Base-by-base conservation (phyloP, 2,329 filamentous ascomycete genomes). In the Leptoxyphium fumago region DNA sequence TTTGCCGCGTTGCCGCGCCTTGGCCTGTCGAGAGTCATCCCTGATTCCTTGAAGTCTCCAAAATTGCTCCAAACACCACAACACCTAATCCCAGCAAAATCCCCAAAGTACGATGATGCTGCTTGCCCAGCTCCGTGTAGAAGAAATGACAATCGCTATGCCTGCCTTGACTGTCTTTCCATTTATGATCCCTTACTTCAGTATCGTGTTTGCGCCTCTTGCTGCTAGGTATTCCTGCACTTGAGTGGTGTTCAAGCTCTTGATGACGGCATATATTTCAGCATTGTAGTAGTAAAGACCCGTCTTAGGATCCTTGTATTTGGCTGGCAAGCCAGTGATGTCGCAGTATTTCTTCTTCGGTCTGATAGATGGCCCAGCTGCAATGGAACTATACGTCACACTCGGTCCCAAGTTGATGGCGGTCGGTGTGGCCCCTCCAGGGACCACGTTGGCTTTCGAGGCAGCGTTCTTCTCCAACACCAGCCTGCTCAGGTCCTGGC, bases 271-370 rank as follows among this genome's bases (percentile, higher is more conserved):
- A 68, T 95, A 98, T 5, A 96, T 77, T 68, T 98, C 91, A 62
- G 77, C 83, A 63, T 98, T 82, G 64, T 94, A 84, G 64, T 98
- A 98, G 49, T 89, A 74, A 63, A 98, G 65, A 50, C 89, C 76
- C 34, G 88, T 94, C 74, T 98, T 98, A 2, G 91, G 93, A 61
- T 98, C 91, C 29, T 84, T 78, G 61, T 98, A 98, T 5, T 83
- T 82, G 28, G 87, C 85, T n/a, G 85, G 78, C 51, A 98, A 67
- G 1, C 91, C 93, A 1, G 91, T 98, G 55, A 98, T 76, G 63
- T 98, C 93, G 69, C 91, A 98, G 65, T 96, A 98, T 56, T 82
- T 84, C 64, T 81, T 87, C 59, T 84, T 77, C 6, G 77, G 74
- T 56, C 77, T 75, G 55, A 96, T 69, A 46, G 84, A 91, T 34